Evolutionary conservation across 2,329 filamentous ascomycete genomes (phyloP).

Genomic region (Zarea fungicola): DNA sequence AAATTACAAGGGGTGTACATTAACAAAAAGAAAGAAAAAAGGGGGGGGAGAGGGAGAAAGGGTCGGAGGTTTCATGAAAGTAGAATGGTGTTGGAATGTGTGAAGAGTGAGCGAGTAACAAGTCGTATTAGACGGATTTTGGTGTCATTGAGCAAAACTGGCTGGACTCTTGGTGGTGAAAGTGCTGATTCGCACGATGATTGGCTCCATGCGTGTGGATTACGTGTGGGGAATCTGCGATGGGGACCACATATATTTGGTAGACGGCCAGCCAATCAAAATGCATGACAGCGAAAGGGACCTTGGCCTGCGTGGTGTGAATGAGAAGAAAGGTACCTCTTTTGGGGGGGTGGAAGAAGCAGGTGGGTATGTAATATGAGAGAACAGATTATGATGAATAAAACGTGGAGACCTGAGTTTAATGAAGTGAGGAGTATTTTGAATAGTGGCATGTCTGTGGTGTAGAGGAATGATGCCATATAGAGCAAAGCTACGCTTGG

Average conservation of each 20-base stretch:
- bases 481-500: background rate
- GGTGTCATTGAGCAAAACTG: background rate
- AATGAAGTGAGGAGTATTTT: constrained; percentile 5
- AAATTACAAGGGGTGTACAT: no score
- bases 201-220: background rate
- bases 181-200: background rate
- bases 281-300: background rate
- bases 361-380: background rate
- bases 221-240: background rate
- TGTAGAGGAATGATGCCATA: constrained; percentile 8
- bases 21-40: background rate
- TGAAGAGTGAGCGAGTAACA: background rate
- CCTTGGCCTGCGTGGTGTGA: background rate
- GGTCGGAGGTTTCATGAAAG: background rate
- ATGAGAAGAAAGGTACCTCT: background rate
- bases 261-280: background rate
- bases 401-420: constrained; percentile 4
- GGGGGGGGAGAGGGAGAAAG: background rate
- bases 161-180: background rate
- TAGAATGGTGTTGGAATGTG: background rate
- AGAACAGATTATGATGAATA: background rate
- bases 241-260: background rate
- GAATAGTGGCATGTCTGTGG: background rate
- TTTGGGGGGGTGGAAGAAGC: background rate
- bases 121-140: constrained; percentile 7